Conservation (phyloP, 2,329 filamentous ascomycete genomes). For the Verticillium albo-atrum region DNA sequence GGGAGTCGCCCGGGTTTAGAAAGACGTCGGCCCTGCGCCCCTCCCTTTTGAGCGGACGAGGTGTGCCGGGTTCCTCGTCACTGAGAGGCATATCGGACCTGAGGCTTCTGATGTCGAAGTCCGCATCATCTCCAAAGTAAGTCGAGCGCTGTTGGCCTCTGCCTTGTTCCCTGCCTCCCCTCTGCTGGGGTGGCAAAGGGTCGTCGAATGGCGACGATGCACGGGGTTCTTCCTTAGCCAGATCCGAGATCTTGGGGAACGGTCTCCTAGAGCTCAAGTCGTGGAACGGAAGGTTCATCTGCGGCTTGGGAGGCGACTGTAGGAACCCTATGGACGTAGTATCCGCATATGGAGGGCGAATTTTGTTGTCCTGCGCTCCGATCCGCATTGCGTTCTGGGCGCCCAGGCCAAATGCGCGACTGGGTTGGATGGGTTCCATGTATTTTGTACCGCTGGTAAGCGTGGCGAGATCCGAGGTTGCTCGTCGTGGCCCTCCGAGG, state of each 20-base stretch:
- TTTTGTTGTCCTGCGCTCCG: neutral
- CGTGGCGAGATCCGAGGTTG: neutral
- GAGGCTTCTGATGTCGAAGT: neutral
- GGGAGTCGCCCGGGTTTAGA: conserved; percentile 13
- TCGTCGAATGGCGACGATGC: neutral
- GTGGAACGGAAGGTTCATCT: conserved; percentile 33
- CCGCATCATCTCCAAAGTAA: neutral
- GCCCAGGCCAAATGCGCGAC: neutral
- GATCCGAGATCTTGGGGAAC: conserved; percentile 9
- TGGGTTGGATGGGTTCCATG: neutral
- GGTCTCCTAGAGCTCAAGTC: conserved; percentile 24
- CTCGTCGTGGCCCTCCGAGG: neutral
- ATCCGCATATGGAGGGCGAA: neutral
- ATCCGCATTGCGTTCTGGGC: neutral
- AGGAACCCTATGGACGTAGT: neutral
- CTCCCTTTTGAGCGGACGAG: conserved; percentile 13
- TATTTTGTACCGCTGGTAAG: neutral
- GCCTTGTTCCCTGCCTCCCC: neutral
- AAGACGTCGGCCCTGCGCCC: conserved; percentile 13
- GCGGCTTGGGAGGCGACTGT: conserved; percentile 2
- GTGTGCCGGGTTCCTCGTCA: conserved; percentile 11
- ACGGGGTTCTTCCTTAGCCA: neutral
- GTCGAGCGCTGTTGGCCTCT: neutral
- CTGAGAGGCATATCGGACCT: neutral
- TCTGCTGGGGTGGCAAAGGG: neutral